Evolutionary conservation across 352 stramenopile species (phyloP).

Genomic region (Peronospora farinosa): DNA sequence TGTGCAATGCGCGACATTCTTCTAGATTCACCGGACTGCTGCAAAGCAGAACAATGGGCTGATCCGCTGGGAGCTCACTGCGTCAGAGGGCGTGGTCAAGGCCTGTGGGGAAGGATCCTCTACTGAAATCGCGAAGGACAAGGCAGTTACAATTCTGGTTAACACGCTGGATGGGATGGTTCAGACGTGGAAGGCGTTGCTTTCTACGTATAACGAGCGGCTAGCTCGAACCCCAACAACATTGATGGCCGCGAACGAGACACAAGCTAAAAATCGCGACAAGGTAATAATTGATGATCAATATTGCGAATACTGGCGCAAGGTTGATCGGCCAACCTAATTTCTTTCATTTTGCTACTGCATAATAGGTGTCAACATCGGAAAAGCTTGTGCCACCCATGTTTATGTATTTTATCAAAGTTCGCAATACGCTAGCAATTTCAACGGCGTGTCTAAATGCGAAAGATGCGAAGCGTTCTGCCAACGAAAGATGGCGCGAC

Average conservation of each 20-base stretch:
- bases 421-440: slow-evolving; percentile 40
- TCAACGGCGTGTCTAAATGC: slow-evolving; percentile 53
- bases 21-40: slow-evolving; percentile 26
- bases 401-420: slow-evolving; percentile 52
- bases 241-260: slow-evolving; percentile 69
- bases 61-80: slow-evolving; percentile 33
- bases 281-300: slow-evolving; percentile 16
- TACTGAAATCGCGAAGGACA: slow-evolving; percentile 31
- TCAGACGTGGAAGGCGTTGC: slow-evolving; percentile 41
- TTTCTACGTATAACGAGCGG: slow-evolving; percentile 43
- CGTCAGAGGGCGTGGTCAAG: slow-evolving; percentile 30
- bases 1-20: slow-evolving; percentile 4
- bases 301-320: not conserved
- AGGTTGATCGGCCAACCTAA: slow-evolving; percentile 1
- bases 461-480: slow-evolving; percentile 70
- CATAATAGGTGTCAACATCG: slow-evolving; percentile 21
- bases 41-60: slow-evolving; percentile 8
- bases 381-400: slow-evolving; percentile 35
- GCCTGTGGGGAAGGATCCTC: slow-evolving; percentile 26
- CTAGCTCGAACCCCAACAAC: slow-evolving; percentile 38
- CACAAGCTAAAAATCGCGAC: slow-evolving; percentile 34
- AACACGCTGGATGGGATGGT: slow-evolving; percentile 38
- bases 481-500: slow-evolving; percentile 65
- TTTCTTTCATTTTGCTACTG: not conserved
- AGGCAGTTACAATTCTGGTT: slow-evolving; percentile 27